Evolutionary conservation across 2,329 filamentous ascomycete genomes (phyloP).

Genomic region (Colletotrichum destructivum): DNA sequence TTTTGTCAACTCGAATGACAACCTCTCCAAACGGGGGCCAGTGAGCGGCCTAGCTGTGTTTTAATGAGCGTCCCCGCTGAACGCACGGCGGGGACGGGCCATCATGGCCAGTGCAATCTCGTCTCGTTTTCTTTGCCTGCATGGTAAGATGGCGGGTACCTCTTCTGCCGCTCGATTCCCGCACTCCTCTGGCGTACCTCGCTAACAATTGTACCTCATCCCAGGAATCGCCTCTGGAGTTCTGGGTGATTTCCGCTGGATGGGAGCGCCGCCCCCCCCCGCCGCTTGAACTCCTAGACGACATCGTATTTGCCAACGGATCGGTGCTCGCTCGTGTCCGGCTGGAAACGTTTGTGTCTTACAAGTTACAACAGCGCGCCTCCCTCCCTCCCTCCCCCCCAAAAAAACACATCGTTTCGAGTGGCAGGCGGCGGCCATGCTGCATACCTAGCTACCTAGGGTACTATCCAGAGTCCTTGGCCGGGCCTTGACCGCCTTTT

Average conservation of each 20-base stretch:
- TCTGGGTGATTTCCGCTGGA: conserved; percentile 36
- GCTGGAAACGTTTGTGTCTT: conserved; percentile 2
- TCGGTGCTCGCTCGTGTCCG: conserved; percentile 9
- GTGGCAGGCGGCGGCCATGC: neutral
- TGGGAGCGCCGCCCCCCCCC: conserved; percentile 17
- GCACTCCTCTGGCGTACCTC: neutral
- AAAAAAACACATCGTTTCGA: neutral
- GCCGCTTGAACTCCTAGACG: conserved; percentile 38
- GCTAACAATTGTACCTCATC: neutral
- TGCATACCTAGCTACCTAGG: neutral
- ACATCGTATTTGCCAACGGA: conserved; percentile 38
- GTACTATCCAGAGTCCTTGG: neutral
- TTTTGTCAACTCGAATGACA: neutral
- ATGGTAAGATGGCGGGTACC: neutral
- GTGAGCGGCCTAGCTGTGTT: conserved; percentile 32
- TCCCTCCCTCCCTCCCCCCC: no score
- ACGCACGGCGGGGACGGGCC: conserved; percentile 20
- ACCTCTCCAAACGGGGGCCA: neutral
- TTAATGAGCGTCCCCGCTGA: conserved; percentile 37
- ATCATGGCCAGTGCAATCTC: conserved; percentile 34
- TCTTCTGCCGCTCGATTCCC: no score
- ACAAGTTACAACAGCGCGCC: neutral
- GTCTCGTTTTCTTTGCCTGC: neutral
- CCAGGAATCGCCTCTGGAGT: conserved; percentile 22
- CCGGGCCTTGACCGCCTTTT: neutral